Percentiles rank a stretch among this genome's conserved stretches.
Conservation (phyloP, 176 grass and related monocot species). For the Oryza rufipogon region DNA sequence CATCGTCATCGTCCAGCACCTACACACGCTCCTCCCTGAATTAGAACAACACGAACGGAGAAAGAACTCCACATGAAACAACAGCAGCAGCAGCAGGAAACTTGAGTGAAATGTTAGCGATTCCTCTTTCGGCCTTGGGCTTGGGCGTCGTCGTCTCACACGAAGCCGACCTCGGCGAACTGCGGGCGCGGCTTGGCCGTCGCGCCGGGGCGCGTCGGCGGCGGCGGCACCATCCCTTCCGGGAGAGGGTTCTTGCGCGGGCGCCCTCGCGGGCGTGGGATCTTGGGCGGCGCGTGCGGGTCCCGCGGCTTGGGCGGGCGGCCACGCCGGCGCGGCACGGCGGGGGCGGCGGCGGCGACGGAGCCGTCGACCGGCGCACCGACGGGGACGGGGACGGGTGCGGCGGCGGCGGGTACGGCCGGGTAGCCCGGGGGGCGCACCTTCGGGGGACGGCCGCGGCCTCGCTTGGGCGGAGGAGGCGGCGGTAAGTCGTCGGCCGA, state of each 20-base stretch:
- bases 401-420: background rate
- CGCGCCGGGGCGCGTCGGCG: constrained; percentile 36
- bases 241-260: constrained; percentile 70
- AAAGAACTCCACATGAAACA: constrained; percentile 37
- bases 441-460: constrained; percentile 75
- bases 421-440: constrained; percentile 39
- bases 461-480: constrained; percentile 42
- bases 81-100: constrained; percentile 14
- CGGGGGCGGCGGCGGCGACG: background rate
- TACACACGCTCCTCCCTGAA: constrained; percentile 41
- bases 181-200: constrained; percentile 63
- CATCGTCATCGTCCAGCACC: constrained; percentile 14
- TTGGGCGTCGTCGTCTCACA: constrained; percentile 46
- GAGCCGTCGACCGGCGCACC: background rate
- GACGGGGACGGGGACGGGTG: background rate
- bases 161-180: constrained; percentile 92
- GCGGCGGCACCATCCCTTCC: constrained; percentile 50
- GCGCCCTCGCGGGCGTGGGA: constrained; percentile 69
- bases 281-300: constrained; percentile 63
- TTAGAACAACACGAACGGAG: constrained; percentile 55
- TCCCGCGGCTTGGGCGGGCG: constrained; percentile 76
- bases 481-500: constrained; percentile 20
- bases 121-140: background rate
- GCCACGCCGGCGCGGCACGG: constrained; percentile 54
- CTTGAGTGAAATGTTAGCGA: constrained; percentile 44